Evolutionary conservation across 2,329 filamentous ascomycete genomes (phyloP).

Genomic region (Escovopsis sp.): DNA sequence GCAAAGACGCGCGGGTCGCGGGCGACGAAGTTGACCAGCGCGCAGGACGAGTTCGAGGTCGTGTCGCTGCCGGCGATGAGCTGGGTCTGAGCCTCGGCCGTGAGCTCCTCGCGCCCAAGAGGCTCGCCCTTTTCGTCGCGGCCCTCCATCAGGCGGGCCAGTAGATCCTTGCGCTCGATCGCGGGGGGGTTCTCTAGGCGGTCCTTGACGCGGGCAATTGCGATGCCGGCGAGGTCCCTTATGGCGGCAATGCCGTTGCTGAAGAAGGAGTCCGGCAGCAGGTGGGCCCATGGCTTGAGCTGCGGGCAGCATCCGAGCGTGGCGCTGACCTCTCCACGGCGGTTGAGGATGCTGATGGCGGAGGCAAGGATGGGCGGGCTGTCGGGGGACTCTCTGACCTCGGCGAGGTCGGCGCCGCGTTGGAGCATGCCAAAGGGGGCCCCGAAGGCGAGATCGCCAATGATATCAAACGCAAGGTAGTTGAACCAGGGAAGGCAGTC

Average conservation of each 20-base stretch:
- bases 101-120: conserved; percentile 65
- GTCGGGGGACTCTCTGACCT: conserved; percentile 49
- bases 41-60: conserved; percentile 68
- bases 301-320: conserved; percentile 60
- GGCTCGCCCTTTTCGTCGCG: conserved; percentile 65
- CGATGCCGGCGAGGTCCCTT: conserved; percentile 72
- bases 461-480: conserved; percentile 39
- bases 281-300: conserved; percentile 67
- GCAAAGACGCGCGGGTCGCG: conserved; percentile 53
- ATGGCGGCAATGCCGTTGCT: conserved; percentile 58
- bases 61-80: conserved; percentile 70
- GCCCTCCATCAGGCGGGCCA: conserved; percentile 73
- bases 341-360: conserved; percentile 79
- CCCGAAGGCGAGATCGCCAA: conserved; percentile 35
- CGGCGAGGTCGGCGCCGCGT: conserved; percentile 60
- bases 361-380: conserved; percentile 52
- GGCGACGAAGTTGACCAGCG: conserved; percentile 63
- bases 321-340: conserved; percentile 72
- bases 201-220: conserved; percentile 63
- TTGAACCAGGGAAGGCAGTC: conserved; percentile 65
- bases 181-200: conserved; percentile 55
- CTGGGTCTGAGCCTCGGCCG: conserved; percentile 78
- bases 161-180: conserved; percentile 59
- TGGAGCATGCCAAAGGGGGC: conserved; percentile 53
- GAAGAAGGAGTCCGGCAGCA: conserved; percentile 73